Percentiles rank a stretch among this genome's conserved stretches.
Evolutionary conservation across 2,329 filamentous ascomycete species (phyloP).

Genomic region (Penicillium rolfsii): DNA sequence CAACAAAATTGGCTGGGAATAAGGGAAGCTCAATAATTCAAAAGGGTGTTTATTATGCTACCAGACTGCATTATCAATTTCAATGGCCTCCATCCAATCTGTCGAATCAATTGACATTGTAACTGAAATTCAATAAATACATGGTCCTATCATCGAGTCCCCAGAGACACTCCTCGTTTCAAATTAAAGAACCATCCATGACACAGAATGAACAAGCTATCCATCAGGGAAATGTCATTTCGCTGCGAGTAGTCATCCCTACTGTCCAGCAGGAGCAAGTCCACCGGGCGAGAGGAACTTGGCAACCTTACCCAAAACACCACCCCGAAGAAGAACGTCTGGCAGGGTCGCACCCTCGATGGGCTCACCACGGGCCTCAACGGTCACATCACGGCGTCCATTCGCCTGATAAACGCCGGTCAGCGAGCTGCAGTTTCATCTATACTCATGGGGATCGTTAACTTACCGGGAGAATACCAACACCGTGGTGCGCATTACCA

Average conservation of each 20-base stretch:
- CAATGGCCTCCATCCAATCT: not conserved
- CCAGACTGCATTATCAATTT: not conserved
- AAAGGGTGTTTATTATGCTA: not conserved
- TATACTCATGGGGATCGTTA: rapidly evolving
- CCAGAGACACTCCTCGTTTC: not conserved
- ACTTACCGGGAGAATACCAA: slow-evolving; percentile 29
- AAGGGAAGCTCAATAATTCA: not conserved
- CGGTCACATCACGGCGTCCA: slow-evolving; percentile 20
- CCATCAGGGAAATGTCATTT: not conserved
- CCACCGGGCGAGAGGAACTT: slow-evolving; percentile 13
- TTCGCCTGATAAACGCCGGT: slow-evolving; percentile 15
- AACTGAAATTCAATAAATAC: slow-evolving; percentile 16
- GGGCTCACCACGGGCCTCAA: slow-evolving; percentile 21
- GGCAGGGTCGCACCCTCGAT: slow-evolving; percentile 27
- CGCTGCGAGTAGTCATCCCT: not conserved
- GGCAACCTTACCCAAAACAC: slow-evolving; percentile 23
- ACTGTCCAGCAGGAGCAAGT: not conserved
- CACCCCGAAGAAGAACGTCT: slow-evolving; percentile 20
- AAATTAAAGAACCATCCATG: not conserved
- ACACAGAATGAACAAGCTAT: not conserved
- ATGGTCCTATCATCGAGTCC: slow-evolving; percentile 3
- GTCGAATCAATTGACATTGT: slow-evolving; percentile 14
- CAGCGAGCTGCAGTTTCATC: not conserved
- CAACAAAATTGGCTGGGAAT: not conserved
- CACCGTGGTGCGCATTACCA: slow-evolving; percentile 24